Percentiles rank a stretch among this genome's conserved stretches.
phyloP scores from a whole-genome alignment of 2,329 filamentous ascomycete genomes.

The Arthrobotrys sphaeroides region DNA sequence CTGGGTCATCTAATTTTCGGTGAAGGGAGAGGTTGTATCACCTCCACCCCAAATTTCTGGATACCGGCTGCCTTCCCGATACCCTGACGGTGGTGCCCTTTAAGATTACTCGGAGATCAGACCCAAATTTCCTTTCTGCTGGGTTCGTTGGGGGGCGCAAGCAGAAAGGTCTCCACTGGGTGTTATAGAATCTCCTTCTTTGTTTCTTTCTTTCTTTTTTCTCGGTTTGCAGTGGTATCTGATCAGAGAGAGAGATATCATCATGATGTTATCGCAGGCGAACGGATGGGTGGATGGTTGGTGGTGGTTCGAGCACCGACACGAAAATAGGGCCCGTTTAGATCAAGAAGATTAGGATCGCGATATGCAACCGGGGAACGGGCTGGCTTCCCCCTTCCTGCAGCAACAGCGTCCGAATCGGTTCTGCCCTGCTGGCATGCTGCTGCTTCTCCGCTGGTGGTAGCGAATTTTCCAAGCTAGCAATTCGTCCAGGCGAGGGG shows the following conservation, averaged over 20 bases:
- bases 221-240: background rate
- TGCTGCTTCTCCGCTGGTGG: slow-evolving; percentile 16
- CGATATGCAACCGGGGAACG: slow-evolving; percentile 35
- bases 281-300: background rate
- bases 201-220: background rate
- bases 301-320: background rate
- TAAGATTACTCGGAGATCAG: slow-evolving; percentile 53
- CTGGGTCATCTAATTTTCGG: slow-evolving; percentile 49
- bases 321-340: slow-evolving; percentile 28
- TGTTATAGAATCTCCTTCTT: background rate
- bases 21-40: slow-evolving; percentile 28
- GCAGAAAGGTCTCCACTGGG: slow-evolving; percentile 16
- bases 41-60: slow-evolving; percentile 53
- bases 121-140: slow-evolving; percentile 54
- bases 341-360: slow-evolving; percentile 25
- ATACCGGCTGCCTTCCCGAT: slow-evolving; percentile 54
- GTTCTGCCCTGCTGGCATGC: slow-evolving; percentile 8
- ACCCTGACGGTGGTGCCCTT: slow-evolving; percentile 50
- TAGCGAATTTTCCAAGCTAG: slow-evolving; percentile 39
- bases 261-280: slow-evolving; percentile 31
- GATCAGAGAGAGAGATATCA: background rate
- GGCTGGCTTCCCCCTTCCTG: background rate
- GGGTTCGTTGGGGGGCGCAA: slow-evolving; percentile 40
- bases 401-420: slow-evolving; percentile 15
- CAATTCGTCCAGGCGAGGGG: background rate